Evolutionary conservation across 306 rosid species (phyloP).

Genomic region (Trichosanthes truncata): DNA sequence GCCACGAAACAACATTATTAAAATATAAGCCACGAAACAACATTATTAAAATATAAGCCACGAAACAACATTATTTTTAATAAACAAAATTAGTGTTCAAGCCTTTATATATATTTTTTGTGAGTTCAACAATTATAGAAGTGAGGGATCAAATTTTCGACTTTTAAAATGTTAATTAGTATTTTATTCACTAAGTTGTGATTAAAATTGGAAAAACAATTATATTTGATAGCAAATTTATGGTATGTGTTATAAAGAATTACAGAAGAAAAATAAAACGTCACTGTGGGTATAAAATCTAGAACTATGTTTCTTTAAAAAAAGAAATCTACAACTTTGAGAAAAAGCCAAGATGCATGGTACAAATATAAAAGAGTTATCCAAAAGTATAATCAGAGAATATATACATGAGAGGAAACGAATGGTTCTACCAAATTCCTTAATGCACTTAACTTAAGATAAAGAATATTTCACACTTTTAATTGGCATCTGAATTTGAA

Average conservation of each 20-base stretch:
- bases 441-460: conserved; percentile 3
- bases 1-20: no score
- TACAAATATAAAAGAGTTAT: background rate
- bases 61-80: no score
- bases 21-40: no score
- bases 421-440: conserved; percentile 7
- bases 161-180: no score
- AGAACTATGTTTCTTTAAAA: background rate
- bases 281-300: background rate
- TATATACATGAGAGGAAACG: background rate
- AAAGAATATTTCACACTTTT: background rate
- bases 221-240: background rate
- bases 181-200: no score
- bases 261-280: background rate
- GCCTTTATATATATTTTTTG: no score
- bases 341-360: background rate
- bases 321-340: background rate
- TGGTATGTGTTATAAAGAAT: background rate
- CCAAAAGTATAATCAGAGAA: background rate
- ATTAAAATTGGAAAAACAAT: no score
- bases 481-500: conserved; percentile 1
- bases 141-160: no score
- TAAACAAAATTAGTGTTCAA: no score
- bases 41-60: no score
- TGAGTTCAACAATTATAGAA: no score